A percentile compares a stretch with the other conserved stretches of the same genome.
phyloP scores from a whole-genome alignment of 148 eudicot species.

The Diospyros lotus region DNA sequence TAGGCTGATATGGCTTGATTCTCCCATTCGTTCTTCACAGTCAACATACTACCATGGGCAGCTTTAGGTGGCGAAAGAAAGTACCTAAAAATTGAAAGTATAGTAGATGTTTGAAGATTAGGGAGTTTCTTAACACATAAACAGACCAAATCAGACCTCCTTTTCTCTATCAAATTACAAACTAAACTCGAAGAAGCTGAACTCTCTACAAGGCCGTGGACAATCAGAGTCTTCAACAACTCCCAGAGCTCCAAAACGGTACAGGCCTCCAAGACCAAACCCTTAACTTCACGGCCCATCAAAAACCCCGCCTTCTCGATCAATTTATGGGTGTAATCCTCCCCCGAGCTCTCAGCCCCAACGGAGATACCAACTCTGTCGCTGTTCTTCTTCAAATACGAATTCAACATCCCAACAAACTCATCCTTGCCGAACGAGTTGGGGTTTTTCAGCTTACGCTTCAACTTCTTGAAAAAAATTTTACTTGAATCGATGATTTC shows the following conservation, averaged over 20 bases:
- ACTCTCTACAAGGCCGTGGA: conserved; percentile 44
- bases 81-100: conserved; percentile 52
- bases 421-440: conserved; percentile 20
- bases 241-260: conserved; percentile 47
- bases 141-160: conserved; percentile 57
- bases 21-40: conserved; percentile 76
- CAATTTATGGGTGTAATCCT: conserved; percentile 24
- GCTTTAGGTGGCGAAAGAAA: conserved; percentile 46
- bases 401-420: conserved; percentile 28
- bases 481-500: conserved; percentile 22
- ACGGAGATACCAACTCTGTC: conserved; percentile 25
- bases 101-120: conserved; percentile 47
- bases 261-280: conserved; percentile 65
- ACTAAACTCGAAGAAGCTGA: conserved; percentile 38
- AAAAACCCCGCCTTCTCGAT: conserved; percentile 50
- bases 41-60: conserved; percentile 36
- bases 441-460: conserved; percentile 33
- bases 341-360: conserved; percentile 13
- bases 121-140: conserved; percentile 48
- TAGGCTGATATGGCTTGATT: conserved; percentile 49
- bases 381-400: conserved; percentile 31
- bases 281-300: conserved; percentile 56
- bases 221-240: conserved; percentile 44
- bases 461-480: conserved; percentile 31
- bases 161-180: conserved; percentile 35